Evolutionary conservation across 2,329 filamentous ascomycete species (phyloP), one percentile per base, ranked within the genome.

Genomic region (Aspergillus proliferans): DNA sequence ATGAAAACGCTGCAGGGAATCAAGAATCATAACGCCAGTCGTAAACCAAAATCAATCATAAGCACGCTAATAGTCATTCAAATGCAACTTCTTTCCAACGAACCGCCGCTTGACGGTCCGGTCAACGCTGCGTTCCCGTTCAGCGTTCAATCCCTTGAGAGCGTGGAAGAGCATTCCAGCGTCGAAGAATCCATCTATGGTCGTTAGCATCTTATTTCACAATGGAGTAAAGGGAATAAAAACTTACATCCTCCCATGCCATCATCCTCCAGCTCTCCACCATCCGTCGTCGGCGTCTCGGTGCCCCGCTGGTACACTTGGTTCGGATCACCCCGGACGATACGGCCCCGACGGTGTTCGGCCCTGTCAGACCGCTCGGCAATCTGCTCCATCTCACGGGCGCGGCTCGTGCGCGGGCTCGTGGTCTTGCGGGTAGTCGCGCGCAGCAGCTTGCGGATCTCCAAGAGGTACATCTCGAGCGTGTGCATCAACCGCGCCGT

Each of bases 111-210:
- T 65, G 36, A 59, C 62, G 7, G 69, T 61, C 47, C 69, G 69
- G 15, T 73, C 67, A 34, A 52, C 46, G 18, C 56, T 55, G 49
- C 66, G 65, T 43, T 70, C 69, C 43, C 62, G 62, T 41, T 69
- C 61, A 21, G 61, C 62, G 40, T 53, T 55, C 28, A 68, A 53
- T 2, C 85, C 85, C 65, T 91, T 91, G 50, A 95, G 81, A 1
- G 90, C 89, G 67, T 94, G 88, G 21, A 93, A 77, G 4, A 96
- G 80, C 89, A 96, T 95, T 12, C 92, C 92, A 0, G 92, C 90
- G 66, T 97, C 92, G 71, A 97, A 97, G 76, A 97, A 96, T 28
- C 92, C 92, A 76, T 96, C 91, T 95, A 64, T 22, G 45, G 41
- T 40, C 28, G 40, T 56, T 57, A 55, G 49, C 42, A 30, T 36